Conservation (phyloP, 2,329 filamentous ascomycete species). For the Diaporthe longicolla region DNA sequence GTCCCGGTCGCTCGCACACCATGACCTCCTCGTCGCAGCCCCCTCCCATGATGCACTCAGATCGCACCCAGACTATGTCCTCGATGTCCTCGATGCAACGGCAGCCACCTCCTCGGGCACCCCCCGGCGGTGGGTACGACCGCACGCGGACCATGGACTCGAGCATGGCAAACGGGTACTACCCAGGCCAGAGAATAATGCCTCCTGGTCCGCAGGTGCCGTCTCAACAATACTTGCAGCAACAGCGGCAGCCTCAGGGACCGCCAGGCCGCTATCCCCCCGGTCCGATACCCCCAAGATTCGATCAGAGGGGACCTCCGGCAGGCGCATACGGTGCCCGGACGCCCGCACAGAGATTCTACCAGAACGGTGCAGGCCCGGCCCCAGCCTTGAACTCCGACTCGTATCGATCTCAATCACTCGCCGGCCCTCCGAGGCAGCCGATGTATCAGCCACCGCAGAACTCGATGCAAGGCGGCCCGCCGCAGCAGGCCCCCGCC, state of each 20-base stretch:
- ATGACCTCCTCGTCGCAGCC: slow-evolving; percentile 84
- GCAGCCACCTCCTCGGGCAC: slow-evolving; percentile 72
- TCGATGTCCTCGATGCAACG: slow-evolving; percentile 72
- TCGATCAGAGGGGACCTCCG: slow-evolving; percentile 72
- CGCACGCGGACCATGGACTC: slow-evolving; percentile 61
- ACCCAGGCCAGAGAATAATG: slow-evolving; percentile 65
- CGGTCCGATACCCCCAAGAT: slow-evolving; percentile 66
- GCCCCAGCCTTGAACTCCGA: slow-evolving; percentile 85
- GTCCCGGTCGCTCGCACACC: slow-evolving; percentile 91
- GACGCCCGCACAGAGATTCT: slow-evolving; percentile 70
- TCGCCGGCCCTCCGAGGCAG: slow-evolving; percentile 82
- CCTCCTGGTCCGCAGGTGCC: slow-evolving; percentile 64
- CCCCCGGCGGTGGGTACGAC: slow-evolving; percentile 54
- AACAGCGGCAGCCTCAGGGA: slow-evolving; percentile 57
- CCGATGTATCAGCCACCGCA: slow-evolving; percentile 72
- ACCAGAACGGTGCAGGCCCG: slow-evolving; percentile 70
- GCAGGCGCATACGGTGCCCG: slow-evolving; percentile 60
- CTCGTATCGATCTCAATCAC: slow-evolving; percentile 91
- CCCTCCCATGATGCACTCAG: slow-evolving; percentile 66
- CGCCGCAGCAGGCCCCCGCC: slow-evolving; percentile 68
- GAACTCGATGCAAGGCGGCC: slow-evolving; percentile 65
- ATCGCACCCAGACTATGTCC: slow-evolving; percentile 85
- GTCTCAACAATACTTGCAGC: slow-evolving; percentile 64
- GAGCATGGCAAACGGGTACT: slow-evolving; percentile 65
- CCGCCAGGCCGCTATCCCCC: slow-evolving; percentile 64